Percentiles rank a stretch among this genome's conserved stretches.
phyloP scores from a whole-genome alignment of 495 filamentous ascomycete species.

The Entonaema liquescens region DNA sequence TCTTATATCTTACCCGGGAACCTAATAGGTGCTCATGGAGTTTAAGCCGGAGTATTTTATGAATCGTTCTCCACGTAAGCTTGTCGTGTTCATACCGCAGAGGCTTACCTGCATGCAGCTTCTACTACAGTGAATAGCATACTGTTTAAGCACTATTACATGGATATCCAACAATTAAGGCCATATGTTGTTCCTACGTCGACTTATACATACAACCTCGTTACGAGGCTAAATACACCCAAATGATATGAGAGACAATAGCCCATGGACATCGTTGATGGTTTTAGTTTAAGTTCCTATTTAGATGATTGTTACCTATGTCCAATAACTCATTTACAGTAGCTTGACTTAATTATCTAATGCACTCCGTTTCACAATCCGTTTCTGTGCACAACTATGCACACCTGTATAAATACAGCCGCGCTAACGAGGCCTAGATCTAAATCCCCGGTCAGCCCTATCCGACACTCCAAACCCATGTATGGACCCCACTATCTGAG shows the following conservation, averaged over 20 bases:
- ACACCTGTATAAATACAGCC: background rate
- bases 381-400: background rate
- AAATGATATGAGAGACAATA: too few species aligned
- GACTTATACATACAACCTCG: background rate
- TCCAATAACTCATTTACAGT: background rate
- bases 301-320: too few species aligned
- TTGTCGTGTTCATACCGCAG: background rate
- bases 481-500: slow-evolving; percentile 5
- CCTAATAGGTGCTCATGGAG: background rate
- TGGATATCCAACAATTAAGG: background rate
- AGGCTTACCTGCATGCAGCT: background rate
- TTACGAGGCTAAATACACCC: too few species aligned
- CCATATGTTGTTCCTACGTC: background rate
- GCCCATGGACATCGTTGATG: too few species aligned
- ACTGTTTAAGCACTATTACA: too few species aligned
- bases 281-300: too few species aligned
- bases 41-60: background rate
- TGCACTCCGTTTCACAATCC: background rate
- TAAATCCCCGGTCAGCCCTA: slow-evolving; percentile 16
- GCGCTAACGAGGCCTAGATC: background rate
- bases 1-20: too few species aligned
- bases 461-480: slow-evolving; percentile 3
- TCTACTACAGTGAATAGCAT: background rate
- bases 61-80: background rate
- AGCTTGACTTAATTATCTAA: background rate